Evolutionary conservation across 2,329 filamentous ascomycete genomes (phyloP), one percentile per base, ranked within the genome.

Genomic region (Diaporthe longicolla): DNA sequence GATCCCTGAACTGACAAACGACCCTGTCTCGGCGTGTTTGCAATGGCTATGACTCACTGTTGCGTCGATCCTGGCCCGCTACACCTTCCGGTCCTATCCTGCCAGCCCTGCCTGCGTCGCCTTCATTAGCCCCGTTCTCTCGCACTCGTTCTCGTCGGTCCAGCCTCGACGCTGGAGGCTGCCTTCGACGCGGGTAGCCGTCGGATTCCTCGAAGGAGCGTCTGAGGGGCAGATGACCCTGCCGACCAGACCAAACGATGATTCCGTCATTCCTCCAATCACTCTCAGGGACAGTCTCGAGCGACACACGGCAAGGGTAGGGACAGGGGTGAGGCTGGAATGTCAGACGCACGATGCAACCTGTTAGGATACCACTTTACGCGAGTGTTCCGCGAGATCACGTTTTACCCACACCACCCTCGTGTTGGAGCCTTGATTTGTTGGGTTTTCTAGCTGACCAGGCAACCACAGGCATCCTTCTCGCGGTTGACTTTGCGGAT

Each of bases 281-380:
- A 37, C 9, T 29, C 37, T 6, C 29, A 32, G 29, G 29, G 29
- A 32, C 29, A 32, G 29, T 32, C 43, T 52, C 21, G 7, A 50
- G 45, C 45, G 61, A 29, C 45, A 54, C 29, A 52, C 19, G 15
- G 29, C 29, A 66, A 24, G 29, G 63, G 61, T 29, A 40, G 45
- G 45, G 32, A 45, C 66, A 73, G 65, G 74, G 74, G 71, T 37
- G 37, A 68, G 73, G 70, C 50, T 29, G 48, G 54, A 45, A 73
- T 50, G 58, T n/a, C 29, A 68, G 63, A 37, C 32, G 63, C 63
- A 68, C 70, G 55, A 58, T 73, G 63, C 75, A 75, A 73, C 75
- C 54, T 52, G 63, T 68, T 69, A 68, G 43, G 70, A 76, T 78
- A 79, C 76, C 79, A 80, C 79, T 81, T 79, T 80, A 81, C 79